A percentile compares a stretch with the other conserved stretches of the same genome.
These are phyloP conservation scores for Globisporangium acanthophoron DNA, from an alignment of 352 stramenopile genomes.

Conservation along the genomic window DNA sequence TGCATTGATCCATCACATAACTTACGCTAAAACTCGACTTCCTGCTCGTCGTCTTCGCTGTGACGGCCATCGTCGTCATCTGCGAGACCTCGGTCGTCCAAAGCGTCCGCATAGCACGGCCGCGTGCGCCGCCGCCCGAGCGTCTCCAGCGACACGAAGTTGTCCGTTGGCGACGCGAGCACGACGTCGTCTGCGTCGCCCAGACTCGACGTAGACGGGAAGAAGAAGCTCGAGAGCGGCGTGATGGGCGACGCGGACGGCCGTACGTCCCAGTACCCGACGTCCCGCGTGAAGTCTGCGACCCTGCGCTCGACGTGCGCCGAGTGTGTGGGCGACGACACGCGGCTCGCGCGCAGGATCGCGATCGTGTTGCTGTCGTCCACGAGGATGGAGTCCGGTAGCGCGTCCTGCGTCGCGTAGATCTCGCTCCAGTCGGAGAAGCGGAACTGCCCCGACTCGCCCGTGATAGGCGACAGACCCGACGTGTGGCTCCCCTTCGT, in stretches of 20 bases:
- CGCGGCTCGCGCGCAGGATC: slow-evolving; percentile 40
- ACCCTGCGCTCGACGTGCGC: slow-evolving; percentile 21
- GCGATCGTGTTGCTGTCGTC: slow-evolving; percentile 42
- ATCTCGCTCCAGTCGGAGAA: slow-evolving; percentile 44
- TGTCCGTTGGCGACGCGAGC: slow-evolving; percentile 21
- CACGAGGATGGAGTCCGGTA: slow-evolving; percentile 25
- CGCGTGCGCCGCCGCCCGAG: slow-evolving; percentile 14
- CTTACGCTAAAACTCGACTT: slow-evolving; percentile 11
- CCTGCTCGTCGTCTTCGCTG: slow-evolving; percentile 10
- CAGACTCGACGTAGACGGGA: slow-evolving; percentile 9
- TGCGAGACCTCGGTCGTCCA: slow-evolving; percentile 3
- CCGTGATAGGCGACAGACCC: slow-evolving; percentile 11
- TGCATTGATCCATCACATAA: too few species aligned
- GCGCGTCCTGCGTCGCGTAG: slow-evolving; percentile 32
- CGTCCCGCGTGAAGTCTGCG: slow-evolving; percentile 40
- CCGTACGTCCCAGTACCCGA: slow-evolving; percentile 42
- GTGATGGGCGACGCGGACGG: slow-evolving; percentile 46
- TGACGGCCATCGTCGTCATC: neutral
- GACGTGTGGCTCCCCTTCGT: slow-evolving; percentile 12
- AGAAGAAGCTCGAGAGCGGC: slow-evolving; percentile 35
- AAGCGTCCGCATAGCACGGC: slow-evolving; percentile 9
- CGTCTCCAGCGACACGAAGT: slow-evolving; percentile 37
- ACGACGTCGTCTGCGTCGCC: slow-evolving; percentile 1
- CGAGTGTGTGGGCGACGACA: slow-evolving; percentile 23
- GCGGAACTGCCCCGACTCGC: slow-evolving; percentile 20